A percentile compares a stretch with the other conserved stretches of the same genome.
Evolutionary conservation across 192 early-diverging fungal genomes (phyloP).

Genomic region (Coemansia sp.): DNA sequence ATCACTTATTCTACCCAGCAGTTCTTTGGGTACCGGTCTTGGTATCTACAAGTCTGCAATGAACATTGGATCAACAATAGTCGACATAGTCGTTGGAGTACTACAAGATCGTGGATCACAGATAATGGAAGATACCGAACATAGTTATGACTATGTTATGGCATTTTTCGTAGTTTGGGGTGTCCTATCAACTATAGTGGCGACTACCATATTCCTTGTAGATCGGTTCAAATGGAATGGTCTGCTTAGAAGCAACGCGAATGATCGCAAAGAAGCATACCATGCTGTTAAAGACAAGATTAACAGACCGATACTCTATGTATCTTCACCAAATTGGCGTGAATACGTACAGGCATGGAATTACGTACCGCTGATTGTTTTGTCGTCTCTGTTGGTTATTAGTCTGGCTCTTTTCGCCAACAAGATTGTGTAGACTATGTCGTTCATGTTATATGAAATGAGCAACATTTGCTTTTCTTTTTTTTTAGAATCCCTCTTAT

Average conservation of each 20-base stretch:
- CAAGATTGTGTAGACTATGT: too few relatives aligned
- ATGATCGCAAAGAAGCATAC: slow-evolving; percentile 17
- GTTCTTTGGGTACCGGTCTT: slow-evolving; percentile 57
- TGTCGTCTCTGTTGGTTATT: slow-evolving; percentile 20
- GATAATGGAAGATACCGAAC: slow-evolving; percentile 23
- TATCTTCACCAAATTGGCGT: slow-evolving; percentile 40
- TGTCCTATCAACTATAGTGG: slow-evolving; percentile 31
- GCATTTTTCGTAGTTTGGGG: slow-evolving; percentile 51
- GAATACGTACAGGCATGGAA: slow-evolving; percentile 34
- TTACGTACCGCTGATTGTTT: slow-evolving; percentile 31
- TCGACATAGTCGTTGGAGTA: slow-evolving; percentile 58
- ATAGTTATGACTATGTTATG: slow-evolving; percentile 53
- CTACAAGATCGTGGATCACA: slow-evolving; percentile 54
- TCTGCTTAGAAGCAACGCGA: slow-evolving; percentile 28
- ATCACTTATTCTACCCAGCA: slow-evolving; percentile 56
- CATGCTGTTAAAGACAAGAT: slow-evolving; percentile 35
- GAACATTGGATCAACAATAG: slow-evolving; percentile 58
- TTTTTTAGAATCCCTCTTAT: neutral
- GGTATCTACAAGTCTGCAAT: slow-evolving; percentile 63
- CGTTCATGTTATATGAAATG: too few relatives aligned
- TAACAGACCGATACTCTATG: slow-evolving; percentile 28
- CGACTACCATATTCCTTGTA: slow-evolving; percentile 29
- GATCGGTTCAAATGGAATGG: slow-evolving; percentile 34
- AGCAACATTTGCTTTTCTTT: too few relatives aligned
- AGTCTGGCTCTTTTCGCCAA: slow-evolving; percentile 50